phyloP scores from a whole-genome alignment of 129 eudicot genomes.

The Erigeron canadensis region DNA sequence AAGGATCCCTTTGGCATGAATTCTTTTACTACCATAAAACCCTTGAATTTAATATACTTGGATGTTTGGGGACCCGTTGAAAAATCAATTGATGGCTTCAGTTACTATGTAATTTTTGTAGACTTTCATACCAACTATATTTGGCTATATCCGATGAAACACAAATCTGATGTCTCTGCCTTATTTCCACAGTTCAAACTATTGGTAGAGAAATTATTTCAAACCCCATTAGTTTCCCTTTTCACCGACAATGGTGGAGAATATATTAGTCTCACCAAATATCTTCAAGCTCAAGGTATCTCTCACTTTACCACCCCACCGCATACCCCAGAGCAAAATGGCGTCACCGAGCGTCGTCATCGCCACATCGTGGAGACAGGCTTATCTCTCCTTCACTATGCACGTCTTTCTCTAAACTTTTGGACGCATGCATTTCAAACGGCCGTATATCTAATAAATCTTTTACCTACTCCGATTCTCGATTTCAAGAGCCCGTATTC shows the following conservation, averaged over 20 bases:
- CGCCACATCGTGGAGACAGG: constrained; percentile 26
- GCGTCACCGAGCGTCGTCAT: constrained; percentile 24
- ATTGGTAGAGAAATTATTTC: constrained; percentile 10
- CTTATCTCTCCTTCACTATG: constrained; percentile 11
- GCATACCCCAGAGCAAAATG: constrained; percentile 31
- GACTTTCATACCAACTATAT: constrained; percentile 26
- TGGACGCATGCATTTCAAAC: constrained; percentile 27
- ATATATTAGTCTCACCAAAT: neutral
- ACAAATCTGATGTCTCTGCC: constrained; percentile 10
- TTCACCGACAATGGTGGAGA: constrained; percentile 30
- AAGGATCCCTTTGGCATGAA: constrained; percentile 18
- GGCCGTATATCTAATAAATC: constrained; percentile 19
- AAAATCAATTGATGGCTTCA: constrained; percentile 21
- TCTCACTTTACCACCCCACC: constrained; percentile 20
- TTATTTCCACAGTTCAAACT: constrained; percentile 20
- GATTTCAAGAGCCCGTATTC: neutral
- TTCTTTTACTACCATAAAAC: neutral
- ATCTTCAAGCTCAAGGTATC: constrained; percentile 18
- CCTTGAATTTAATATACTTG: constrained; percentile 18
- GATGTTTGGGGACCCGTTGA: constrained; percentile 29
- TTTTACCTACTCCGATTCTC: constrained; percentile 8
- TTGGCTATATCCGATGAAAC: constrained; percentile 35
- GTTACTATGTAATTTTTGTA: constrained; percentile 30
- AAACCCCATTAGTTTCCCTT: neutral
- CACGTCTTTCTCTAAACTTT: constrained; percentile 16